phyloP scores from a whole-genome alignment of 352 stramenopile species.

The Pythium angustatum region DNA sequence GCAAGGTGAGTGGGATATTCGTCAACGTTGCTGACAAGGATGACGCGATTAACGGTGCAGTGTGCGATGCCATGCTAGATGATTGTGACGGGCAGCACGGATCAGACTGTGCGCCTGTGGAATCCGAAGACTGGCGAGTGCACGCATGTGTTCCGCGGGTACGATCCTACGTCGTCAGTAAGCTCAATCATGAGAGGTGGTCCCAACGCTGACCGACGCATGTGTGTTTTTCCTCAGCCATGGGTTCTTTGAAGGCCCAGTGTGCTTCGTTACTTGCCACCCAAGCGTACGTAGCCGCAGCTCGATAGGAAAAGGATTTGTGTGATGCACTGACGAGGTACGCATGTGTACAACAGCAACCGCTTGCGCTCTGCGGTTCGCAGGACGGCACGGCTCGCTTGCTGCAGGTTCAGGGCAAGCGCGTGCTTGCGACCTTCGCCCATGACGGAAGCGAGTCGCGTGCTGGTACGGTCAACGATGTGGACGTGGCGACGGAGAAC shows the following conservation, averaged over 20 bases:
- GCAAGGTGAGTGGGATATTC: conserved; percentile 68
- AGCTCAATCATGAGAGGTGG: neutral
- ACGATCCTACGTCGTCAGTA: neutral
- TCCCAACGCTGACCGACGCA: neutral
- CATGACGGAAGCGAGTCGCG: conserved; percentile 64
- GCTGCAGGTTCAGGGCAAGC: conserved; percentile 93
- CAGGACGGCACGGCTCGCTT: conserved; percentile 94
- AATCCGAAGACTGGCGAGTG: conserved; percentile 95
- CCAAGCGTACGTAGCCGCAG: conserved; percentile 50
- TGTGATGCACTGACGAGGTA: neutral
- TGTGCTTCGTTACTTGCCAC: conserved; percentile 93
- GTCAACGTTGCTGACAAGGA: neutral
- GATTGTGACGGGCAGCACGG: conserved; percentile 92
- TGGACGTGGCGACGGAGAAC: conserved; percentile 58
- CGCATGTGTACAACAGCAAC: conserved; percentile 58
- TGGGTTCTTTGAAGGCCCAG: conserved; percentile 82
- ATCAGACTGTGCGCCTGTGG: conserved; percentile 95
- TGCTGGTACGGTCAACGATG: conserved; percentile 52
- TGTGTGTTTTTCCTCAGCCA: conserved; percentile 40
- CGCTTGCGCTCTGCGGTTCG: conserved; percentile 90
- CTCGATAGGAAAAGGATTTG: no score
- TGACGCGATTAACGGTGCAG: neutral
- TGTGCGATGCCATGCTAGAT: conserved; percentile 42
- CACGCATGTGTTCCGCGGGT: conserved; percentile 88
- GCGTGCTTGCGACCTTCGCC: conserved; percentile 88